Percentiles rank a stretch among this genome's conserved stretches.
phyloP scores from a whole-genome alignment of 441 rosid genomes.

The Raphanus hybrid region DNA sequence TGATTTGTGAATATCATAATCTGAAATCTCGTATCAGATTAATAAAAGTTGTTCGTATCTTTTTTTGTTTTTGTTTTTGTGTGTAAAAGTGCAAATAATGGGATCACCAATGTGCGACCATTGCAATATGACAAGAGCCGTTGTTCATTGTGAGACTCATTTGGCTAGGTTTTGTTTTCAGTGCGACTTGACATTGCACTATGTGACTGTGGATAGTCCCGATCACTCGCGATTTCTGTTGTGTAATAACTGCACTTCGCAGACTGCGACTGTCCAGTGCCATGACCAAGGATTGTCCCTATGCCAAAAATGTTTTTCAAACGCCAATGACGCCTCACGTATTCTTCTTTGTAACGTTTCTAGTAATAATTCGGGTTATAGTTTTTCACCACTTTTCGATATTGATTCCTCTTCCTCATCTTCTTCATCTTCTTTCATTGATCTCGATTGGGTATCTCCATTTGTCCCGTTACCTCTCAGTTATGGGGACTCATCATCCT shows the following conservation, averaged over 20 bases:
- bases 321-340: not conserved
- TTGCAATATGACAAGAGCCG: not conserved
- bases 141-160: not conserved
- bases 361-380: not conserved
- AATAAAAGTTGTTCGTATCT: not conserved
- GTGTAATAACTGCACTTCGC: constrained; percentile 18
- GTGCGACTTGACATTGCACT: constrained; percentile 18
- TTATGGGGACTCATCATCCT: constrained; percentile 17
- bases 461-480: not conserved
- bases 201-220: not conserved
- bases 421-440: constrained; percentile 13
- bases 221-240: constrained; percentile 8
- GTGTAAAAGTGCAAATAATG: constrained; percentile 2
- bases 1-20: not conserved
- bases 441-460: constrained; percentile 2
- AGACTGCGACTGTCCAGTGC: constrained; percentile 11
- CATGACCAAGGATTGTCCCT: constrained; percentile 11
- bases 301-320: constrained; percentile 27
- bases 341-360: not conserved
- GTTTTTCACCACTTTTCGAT: constrained; percentile 12
- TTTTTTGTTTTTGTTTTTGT: not conserved
- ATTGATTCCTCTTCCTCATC: constrained; percentile 21
- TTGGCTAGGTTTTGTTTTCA: constrained; percentile 23
- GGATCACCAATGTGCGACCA: constrained; percentile 19
- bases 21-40: not conserved